Conservation (phyloP, 1,139 yeast genomes). For the Geotrichum phurueaensis region DNA sequence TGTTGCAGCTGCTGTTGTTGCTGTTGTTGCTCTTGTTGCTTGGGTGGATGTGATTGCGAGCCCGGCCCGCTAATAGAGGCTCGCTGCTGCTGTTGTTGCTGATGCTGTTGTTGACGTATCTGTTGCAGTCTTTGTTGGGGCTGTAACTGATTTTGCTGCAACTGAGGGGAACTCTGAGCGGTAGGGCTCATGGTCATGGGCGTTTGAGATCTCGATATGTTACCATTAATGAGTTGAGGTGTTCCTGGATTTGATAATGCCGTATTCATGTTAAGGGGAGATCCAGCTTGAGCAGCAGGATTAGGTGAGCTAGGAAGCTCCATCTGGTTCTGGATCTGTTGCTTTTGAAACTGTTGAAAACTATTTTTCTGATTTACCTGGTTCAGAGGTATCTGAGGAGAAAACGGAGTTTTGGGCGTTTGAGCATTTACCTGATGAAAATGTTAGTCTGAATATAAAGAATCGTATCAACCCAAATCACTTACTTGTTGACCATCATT, state of each 20-base stretch:
- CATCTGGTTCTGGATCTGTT: slow-evolving; percentile 6
- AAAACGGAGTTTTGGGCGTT: neutral
- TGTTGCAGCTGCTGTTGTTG: slow-evolving; percentile 23
- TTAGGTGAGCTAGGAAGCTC: neutral
- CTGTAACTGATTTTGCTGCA: neutral
- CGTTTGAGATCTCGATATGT: neutral
- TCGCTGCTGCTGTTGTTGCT: slow-evolving; percentile 20
- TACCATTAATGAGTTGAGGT: neutral
- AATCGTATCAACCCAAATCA: neutral
- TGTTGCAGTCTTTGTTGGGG: slow-evolving; percentile 2
- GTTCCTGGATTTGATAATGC: neutral
- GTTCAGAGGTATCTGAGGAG: neutral
- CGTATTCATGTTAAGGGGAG: neutral
- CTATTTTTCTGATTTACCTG: neutral
- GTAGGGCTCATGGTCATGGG: neutral
- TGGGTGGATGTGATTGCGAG: slow-evolving; percentile 14
- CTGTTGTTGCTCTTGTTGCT: slow-evolving; percentile 15
- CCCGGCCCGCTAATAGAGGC: slow-evolving; percentile 4
- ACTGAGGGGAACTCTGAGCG: neutral
- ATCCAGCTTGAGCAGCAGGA: slow-evolving; percentile 15
- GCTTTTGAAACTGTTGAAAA: neutral
- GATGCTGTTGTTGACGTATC: slow-evolving; percentile 13
- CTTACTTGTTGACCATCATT: neutral
- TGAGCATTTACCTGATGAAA: neutral
- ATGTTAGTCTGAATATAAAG: neutral